Evolutionary conservation across 495 filamentous ascomycete genomes (phyloP).

Genomic region (Annulohypoxylon bovei): DNA sequence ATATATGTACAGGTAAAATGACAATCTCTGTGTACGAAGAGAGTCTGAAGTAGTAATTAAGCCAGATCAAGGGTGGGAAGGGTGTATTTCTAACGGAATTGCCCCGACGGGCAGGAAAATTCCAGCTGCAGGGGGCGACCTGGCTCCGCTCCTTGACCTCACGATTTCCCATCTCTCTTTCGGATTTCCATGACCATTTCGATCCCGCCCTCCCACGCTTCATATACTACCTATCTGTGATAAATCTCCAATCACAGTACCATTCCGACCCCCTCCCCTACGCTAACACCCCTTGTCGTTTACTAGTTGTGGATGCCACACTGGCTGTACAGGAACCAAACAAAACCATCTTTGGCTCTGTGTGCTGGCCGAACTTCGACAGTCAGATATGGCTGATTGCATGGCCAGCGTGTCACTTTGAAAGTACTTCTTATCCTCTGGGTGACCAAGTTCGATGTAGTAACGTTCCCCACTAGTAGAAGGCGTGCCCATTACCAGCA

Average conservation of each 20-base stretch:
- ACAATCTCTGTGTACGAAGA: constrained; percentile 37
- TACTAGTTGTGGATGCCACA: constrained; percentile 34
- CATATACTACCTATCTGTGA: constrained; percentile 10
- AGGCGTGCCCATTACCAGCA: constrained; percentile 15
- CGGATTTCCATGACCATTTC: constrained; percentile 41
- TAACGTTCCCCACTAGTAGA: constrained; percentile 24
- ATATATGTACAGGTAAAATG: constrained; percentile 18
- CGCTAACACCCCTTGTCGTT: constrained; percentile 35
- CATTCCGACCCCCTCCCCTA: constrained; percentile 36
- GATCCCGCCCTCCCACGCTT: constrained; percentile 28
- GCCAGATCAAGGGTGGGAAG: constrained; percentile 25
- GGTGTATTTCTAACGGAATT: constrained; percentile 46
- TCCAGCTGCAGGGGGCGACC: constrained; percentile 49
- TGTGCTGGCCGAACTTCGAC: constrained; percentile 33
- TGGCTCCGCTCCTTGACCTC: constrained; percentile 38
- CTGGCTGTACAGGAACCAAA: constrained; percentile 30
- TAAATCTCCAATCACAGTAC: constrained; percentile 29
- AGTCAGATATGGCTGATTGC: constrained; percentile 37
- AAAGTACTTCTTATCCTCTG: constrained; percentile 7
- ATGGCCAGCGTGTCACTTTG: constrained; percentile 34
- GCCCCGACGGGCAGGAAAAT: constrained; percentile 44
- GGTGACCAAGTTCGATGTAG: constrained; percentile 25
- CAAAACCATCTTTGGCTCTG: constrained; percentile 32
- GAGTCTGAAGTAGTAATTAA: constrained; percentile 10
- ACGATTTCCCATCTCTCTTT: constrained; percentile 36